Percentiles rank a stretch among this genome's conserved stretches.
phyloP scores from a whole-genome alignment of 768 basidiomycete species.

The Nevesoporus exiguus region DNA sequence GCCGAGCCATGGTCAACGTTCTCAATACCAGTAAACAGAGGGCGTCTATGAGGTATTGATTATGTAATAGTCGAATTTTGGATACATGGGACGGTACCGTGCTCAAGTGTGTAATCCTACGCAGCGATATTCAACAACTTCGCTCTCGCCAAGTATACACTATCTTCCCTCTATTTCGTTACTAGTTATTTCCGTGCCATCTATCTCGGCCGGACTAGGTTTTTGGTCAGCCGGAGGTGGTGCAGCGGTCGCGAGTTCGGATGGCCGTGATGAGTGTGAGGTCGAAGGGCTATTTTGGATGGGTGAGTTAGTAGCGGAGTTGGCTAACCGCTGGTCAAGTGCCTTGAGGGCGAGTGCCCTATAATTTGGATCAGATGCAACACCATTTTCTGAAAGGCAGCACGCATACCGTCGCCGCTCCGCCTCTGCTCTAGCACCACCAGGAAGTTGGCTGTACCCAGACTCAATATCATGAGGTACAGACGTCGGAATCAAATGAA shows the following conservation, averaged over 20 bases:
- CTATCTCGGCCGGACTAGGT: slow-evolving; percentile 20
- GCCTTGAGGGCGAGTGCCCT: slow-evolving; percentile 97
- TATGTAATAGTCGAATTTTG: slow-evolving; percentile 20
- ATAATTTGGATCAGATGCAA: slow-evolving; percentile 12
- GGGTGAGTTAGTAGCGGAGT: slow-evolving; percentile 36
- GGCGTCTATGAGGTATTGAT: slow-evolving; percentile 2
- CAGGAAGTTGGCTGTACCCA: slow-evolving; percentile 76
- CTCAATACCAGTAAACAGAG: not conserved
- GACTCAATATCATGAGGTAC: slow-evolving; percentile 61
- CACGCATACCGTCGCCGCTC: slow-evolving; percentile 80
- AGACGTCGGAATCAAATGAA: slow-evolving; percentile 71
- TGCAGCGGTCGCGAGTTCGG: slow-evolving; percentile 29
- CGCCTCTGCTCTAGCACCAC: slow-evolving; percentile 91
- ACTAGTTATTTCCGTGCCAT: slow-evolving; percentile 14
- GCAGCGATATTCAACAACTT: slow-evolving; percentile 7
- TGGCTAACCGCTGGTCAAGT: slow-evolving; percentile 88
- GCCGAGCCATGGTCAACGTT: slow-evolving; percentile 35
- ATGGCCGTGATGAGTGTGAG: slow-evolving; percentile 26
- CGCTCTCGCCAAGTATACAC: slow-evolving; percentile 10
- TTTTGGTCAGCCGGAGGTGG: slow-evolving; percentile 33
- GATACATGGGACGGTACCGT: not conserved
- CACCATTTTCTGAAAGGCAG: not conserved
- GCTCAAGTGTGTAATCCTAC: not conserved
- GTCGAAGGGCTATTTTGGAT: slow-evolving; percentile 29
- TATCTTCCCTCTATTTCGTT: slow-evolving; percentile 24